Evolutionary conservation across 257 asterid genomes (phyloP).

Genomic region (Galeopsis tetrahit): DNA sequence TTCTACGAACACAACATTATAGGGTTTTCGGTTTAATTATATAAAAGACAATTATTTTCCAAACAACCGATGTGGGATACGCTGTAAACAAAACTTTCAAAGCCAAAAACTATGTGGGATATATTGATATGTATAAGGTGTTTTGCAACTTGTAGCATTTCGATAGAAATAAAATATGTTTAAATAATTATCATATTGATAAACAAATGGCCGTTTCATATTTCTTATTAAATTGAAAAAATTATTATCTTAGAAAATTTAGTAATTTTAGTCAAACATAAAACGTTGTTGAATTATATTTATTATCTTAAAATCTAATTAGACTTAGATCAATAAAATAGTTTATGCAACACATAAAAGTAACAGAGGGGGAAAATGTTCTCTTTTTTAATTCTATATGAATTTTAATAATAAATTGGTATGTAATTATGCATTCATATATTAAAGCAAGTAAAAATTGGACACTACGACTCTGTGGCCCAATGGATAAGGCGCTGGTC

Average conservation of each 20-base stretch:
- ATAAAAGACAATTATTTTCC: background rate
- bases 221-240: too few relatives aligned
- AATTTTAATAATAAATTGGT: too few relatives aligned
- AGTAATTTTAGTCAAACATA: too few relatives aligned
- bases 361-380: background rate
- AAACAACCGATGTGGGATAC: background rate
- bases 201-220: background rate
- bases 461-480: conserved; percentile 60
- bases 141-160: background rate
- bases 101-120: background rate
- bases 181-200: background rate
- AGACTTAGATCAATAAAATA: background rate
- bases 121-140: background rate
- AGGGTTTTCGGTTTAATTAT: background rate
- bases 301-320: background rate
- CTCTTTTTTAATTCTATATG: background rate
- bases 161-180: background rate
- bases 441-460: background rate
- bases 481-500: conserved; percentile 99
- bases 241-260: too few relatives aligned
- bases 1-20: conserved; percentile 17
- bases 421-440: too few relatives aligned
- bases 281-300: too few relatives aligned
- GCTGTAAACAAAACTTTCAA: background rate
- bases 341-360: background rate